phyloP scores from a whole-genome alignment of 164 flowering plant genomes.

The Buxus sempervirens region DNA sequence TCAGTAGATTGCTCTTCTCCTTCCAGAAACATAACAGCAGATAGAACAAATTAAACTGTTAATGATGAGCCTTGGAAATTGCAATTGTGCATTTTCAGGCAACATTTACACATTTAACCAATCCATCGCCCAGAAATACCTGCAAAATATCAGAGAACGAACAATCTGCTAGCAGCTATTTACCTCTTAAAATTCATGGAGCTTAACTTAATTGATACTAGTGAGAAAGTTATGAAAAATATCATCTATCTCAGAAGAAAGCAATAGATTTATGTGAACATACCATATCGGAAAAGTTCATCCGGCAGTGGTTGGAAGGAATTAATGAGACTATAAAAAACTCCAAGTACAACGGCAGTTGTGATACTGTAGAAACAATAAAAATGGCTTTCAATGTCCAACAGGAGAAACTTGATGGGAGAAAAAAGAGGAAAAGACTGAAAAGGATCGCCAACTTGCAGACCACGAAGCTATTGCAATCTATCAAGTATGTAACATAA shows the following conservation, averaged over 20 bases:
- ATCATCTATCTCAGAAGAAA: background rate
- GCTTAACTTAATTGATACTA: background rate
- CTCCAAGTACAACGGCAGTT: constrained; percentile 68
- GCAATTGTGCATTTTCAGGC: background rate
- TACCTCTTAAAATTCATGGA: background rate
- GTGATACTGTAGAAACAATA: constrained; percentile 49
- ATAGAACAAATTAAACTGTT: background rate
- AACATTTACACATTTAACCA: background rate
- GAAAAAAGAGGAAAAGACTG: background rate
- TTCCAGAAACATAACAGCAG: background rate
- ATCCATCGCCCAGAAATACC: background rate
- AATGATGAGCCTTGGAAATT: background rate
- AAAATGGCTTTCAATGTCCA: background rate
- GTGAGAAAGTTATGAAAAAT: too few relatives aligned
- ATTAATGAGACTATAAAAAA: constrained; percentile 51
- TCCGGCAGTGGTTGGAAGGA: constrained; percentile 64
- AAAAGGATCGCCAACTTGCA: background rate
- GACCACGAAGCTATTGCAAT: background rate
- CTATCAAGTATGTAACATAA: background rate
- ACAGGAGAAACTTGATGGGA: background rate
- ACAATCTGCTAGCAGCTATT: background rate
- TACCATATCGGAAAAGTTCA: constrained; percentile 79
- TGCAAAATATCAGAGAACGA: background rate
- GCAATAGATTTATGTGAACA: background rate
- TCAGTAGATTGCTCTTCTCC: background rate